Conservation (phyloP, 768 basidiomycete species). For the Leucocoprinus birnbaumii region DNA sequence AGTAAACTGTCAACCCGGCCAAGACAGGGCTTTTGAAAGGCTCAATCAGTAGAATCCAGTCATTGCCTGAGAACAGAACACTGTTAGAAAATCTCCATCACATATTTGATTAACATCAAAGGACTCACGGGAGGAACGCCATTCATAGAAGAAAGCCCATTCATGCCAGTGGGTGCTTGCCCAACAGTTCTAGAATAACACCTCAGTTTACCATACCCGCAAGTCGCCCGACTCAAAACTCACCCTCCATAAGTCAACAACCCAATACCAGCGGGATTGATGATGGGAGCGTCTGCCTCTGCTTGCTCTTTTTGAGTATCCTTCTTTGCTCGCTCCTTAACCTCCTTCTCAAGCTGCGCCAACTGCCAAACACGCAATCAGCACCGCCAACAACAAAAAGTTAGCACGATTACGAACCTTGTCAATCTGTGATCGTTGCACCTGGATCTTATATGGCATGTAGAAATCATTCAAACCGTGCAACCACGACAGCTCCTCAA, state of each 20-base stretch:
- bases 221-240: slow-evolving; percentile 29
- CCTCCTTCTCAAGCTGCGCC: slow-evolving; percentile 80
- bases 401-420: slow-evolving; percentile 42
- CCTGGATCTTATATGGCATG: slow-evolving; percentile 94
- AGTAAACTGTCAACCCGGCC: neutral
- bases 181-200: slow-evolving; percentile 46
- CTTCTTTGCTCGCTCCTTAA: slow-evolving; percentile 84
- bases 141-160: slow-evolving; percentile 44
- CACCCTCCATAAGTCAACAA: slow-evolving; percentile 67
- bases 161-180: slow-evolving; percentile 46
- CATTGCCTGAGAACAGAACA: slow-evolving; percentile 42
- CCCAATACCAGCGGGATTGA: slow-evolving; percentile 77
- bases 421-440: slow-evolving; percentile 74
- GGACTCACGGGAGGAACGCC: slow-evolving; percentile 64
- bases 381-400: neutral
- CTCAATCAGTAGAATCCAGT: slow-evolving; percentile 50
- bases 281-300: slow-evolving; percentile 83
- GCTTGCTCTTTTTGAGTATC: slow-evolving; percentile 86
- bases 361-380: slow-evolving; percentile 41
- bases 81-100: neutral
- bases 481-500: slow-evolving; percentile 95
- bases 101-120: neutral
- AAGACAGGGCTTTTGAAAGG: neutral
- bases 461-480: slow-evolving; percentile 95
- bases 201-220: slow-evolving; percentile 3